These are phyloP conservation scores for Geotrichum candidum DNA, from an alignment of 1,139 yeast species.

Conservation along the genomic window DNA sequence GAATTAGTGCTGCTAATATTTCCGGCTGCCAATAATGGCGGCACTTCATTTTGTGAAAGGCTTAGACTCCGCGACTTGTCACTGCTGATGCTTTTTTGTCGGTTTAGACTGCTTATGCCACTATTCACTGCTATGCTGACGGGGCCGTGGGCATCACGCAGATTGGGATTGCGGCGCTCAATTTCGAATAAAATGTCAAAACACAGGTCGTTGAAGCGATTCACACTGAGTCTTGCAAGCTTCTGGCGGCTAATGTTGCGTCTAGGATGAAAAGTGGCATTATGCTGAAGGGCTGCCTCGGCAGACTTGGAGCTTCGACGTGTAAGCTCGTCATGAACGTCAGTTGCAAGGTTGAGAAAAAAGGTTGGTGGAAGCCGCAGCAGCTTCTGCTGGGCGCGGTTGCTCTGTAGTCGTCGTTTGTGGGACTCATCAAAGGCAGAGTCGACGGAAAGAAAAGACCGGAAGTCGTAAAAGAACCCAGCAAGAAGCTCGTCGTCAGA, in stretches of 20 bases:
- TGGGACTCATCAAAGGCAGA: constrained; percentile 16
- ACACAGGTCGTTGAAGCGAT: constrained; percentile 83
- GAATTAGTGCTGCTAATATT: neutral
- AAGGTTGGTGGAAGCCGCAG: constrained; percentile 74
- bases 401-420: constrained; percentile 24
- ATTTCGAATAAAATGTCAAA: constrained; percentile 85
- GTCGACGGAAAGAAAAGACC: constrained; percentile 14
- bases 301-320: constrained; percentile 57
- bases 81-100: neutral
- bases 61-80: neutral
- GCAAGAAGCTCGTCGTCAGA: neutral
- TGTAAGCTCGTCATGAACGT: constrained; percentile 86
- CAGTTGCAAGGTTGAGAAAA: constrained; percentile 82
- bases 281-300: constrained; percentile 23
- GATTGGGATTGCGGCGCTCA: constrained; percentile 49
- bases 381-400: constrained; percentile 80
- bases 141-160: neutral
- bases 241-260: constrained; percentile 94
- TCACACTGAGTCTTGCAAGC: constrained; percentile 73
- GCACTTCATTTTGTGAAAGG: neutral
- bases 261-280: constrained; percentile 65
- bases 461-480: constrained; percentile 12
- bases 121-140: neutral
- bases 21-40: neutral
- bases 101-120: neutral